These are phyloP conservation scores for Domatiomyces globalis DNA, from an alignment of 2,329 filamentous ascomycete genomes.

Conservation along the genomic window DNA sequence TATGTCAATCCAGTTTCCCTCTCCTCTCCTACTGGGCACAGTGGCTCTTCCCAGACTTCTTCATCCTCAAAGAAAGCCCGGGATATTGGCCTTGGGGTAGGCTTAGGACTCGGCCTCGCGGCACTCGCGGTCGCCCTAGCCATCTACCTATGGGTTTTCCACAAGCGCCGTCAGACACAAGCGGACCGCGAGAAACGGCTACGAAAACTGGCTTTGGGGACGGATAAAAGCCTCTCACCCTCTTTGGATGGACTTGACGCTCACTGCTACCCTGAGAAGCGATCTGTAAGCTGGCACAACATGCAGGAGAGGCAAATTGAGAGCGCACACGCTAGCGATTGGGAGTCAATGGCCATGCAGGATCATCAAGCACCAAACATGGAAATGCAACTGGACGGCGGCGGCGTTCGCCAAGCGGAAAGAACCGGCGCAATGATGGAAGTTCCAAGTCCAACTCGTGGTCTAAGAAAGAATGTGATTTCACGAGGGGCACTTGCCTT, in stretches of 20 bases:
- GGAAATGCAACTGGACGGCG: conserved; percentile 11
- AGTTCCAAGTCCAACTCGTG: conserved; percentile 26
- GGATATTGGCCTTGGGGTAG: conserved; percentile 48
- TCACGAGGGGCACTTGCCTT: conserved; percentile 20
- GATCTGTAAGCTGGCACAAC: conserved; percentile 15
- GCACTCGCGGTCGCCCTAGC: conserved; percentile 36
- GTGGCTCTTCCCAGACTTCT: conserved; percentile 1
- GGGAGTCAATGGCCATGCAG: conserved; percentile 18
- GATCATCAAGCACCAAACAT: background rate
- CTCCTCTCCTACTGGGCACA: conserved; percentile 10
- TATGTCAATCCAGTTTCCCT: conserved; percentile 37
- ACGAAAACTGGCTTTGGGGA: conserved; percentile 36
- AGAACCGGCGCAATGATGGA: conserved; percentile 30
- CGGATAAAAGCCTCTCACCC: conserved; percentile 35
- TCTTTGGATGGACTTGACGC: conserved; percentile 8
- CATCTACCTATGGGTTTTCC: conserved; percentile 37
- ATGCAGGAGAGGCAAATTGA: conserved; percentile 15
- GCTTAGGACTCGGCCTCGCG: conserved; percentile 49
- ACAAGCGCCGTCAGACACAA: conserved; percentile 30
- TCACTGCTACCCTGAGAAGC: conserved; percentile 5
- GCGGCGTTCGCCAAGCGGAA: conserved; percentile 24
- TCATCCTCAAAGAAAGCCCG: conserved; percentile 20
- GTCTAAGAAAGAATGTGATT: conserved; percentile 27
- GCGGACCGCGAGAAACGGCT: conserved; percentile 41
- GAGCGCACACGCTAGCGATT: conserved; percentile 13